Conservation (phyloP, 176 grass and related monocot genomes). For the Melocanna baccifera region DNA sequence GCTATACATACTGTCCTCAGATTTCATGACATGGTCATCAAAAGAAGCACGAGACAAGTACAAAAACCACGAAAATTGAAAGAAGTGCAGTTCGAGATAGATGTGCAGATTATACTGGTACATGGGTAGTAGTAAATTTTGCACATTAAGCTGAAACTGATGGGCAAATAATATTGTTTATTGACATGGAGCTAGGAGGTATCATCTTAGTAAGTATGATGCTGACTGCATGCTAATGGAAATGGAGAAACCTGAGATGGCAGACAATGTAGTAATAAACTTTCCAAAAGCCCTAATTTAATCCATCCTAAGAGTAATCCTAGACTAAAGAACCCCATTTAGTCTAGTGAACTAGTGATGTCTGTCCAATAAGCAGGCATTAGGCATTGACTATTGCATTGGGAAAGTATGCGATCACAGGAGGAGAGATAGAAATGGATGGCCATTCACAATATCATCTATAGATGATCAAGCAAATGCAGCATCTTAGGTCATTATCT, state of each 20-base stretch:
- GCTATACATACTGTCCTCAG: slow-evolving; percentile 39
- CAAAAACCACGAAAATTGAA: neutral
- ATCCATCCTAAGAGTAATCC: neutral
- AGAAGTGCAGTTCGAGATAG: slow-evolving; percentile 26
- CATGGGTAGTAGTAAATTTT: neutral
- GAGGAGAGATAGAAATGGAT: neutral
- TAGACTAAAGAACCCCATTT: neutral
- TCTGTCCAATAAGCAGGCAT: neutral
- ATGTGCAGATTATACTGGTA: slow-evolving; percentile 12
- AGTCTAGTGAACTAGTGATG: neutral
- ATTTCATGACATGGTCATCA: slow-evolving; percentile 40
- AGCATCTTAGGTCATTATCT: neutral
- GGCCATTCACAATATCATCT: slow-evolving; percentile 7
- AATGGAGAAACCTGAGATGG: neutral
- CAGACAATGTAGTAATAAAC: slow-evolving; percentile 11
- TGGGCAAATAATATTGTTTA: slow-evolving; percentile 4
- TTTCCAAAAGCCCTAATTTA: slow-evolving; percentile 9
- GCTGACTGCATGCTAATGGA: slow-evolving; percentile 6
- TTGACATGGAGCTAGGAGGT: neutral
- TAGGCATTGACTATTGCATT: neutral
- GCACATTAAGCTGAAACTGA: slow-evolving; percentile 23
- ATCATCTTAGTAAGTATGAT: neutral
- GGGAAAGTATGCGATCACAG: neutral
- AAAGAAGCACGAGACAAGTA: slow-evolving; percentile 18
- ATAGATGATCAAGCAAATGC: neutral